Base-by-base conservation (phyloP, 371 early-diverging fungal species). In the Capillidium rhysosporum region DNA sequence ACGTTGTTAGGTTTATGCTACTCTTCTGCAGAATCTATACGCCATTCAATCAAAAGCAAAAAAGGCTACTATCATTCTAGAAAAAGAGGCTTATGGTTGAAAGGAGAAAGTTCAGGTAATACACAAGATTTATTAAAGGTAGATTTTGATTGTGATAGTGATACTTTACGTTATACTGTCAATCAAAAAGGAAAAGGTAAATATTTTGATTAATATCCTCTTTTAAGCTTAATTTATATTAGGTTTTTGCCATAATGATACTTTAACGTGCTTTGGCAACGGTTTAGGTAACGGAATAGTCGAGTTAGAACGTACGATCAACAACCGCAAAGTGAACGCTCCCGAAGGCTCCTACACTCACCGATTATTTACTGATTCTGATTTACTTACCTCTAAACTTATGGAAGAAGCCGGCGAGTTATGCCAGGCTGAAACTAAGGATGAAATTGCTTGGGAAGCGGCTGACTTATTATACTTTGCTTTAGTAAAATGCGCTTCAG, bases 391-490 rank as follows among this genome's bases (percentile, higher is more conserved):
- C 49, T 77, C 89, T 59, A 97, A 97, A 73, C 84, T 97, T 54
- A 75, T 86, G 72, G 98, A 97, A 63, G 96, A 95, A 66, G 98
- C 98, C 1, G 76, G 82, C 9, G 96, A 93, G 65, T 63, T 97
- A 24, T 85, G 89, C 55, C 79, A 85, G 25, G 94, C 98, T 26
- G 69, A 60, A 9, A 65, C 64, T 1, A 67, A 66, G 25, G 77
- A 80, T 0, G 87, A 94, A 1, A 77, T 93, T 58, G 90, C 93
- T 2, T 89, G 85, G 78, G 96, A 97, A 64, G 84, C 93, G 24
- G 96, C 98, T 23, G 98, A 97, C 62, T 66, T 95, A 54, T 75
- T 97, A 51, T 97, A 94, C 71, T 97, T 97, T 73, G 81, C 88
- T 2, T 66, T 97, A 46, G 80, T 77, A 51, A 91, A 88, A 61